Evolutionary conservation across 768 basidiomycete species (phyloP).

Genomic region (Psilocybe azurescens): DNA sequence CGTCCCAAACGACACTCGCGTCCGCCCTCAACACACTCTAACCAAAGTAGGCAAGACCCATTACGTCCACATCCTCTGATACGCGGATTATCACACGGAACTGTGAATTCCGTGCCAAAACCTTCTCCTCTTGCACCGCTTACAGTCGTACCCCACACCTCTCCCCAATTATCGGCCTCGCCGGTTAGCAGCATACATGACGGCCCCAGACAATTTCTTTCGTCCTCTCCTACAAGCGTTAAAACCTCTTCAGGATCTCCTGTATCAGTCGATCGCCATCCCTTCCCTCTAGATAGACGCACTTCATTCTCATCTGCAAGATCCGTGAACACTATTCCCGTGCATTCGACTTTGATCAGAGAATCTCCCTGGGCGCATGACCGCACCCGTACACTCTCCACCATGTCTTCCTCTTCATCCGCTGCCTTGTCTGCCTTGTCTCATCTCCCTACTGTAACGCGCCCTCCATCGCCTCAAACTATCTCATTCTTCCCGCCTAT

Average conservation of each 20-base stretch:
- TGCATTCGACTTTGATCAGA: constrained; percentile 24
- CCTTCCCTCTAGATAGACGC: constrained; percentile 39
- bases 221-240: constrained; percentile 41
- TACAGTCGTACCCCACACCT: constrained; percentile 58
- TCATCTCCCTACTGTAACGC: constrained; percentile 54
- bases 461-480: constrained; percentile 52
- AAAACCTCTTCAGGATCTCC: constrained; percentile 33
- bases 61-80: constrained; percentile 81
- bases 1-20: constrained; percentile 55
- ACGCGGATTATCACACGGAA: constrained; percentile 71
- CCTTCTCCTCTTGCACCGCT: constrained; percentile 70
- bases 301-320: constrained; percentile 42
- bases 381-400: constrained; percentile 55
- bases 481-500: constrained; percentile 68
- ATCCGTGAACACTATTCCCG: constrained; percentile 24
- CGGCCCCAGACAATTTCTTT: constrained; percentile 27
- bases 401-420: constrained; percentile 58
- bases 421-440: constrained; percentile 63
- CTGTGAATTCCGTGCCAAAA: constrained; percentile 47
- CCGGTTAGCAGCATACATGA: constrained; percentile 30
- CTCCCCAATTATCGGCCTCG: constrained; percentile 47
- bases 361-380: constrained; percentile 29
- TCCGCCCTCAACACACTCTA: constrained; percentile 68
- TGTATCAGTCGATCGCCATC: constrained; percentile 30
- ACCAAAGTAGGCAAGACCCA: constrained; percentile 38